These are phyloP conservation scores for Cucumis cinereus DNA, from an alignment of 306 rosid species.

Conservation along the genomic window DNA sequence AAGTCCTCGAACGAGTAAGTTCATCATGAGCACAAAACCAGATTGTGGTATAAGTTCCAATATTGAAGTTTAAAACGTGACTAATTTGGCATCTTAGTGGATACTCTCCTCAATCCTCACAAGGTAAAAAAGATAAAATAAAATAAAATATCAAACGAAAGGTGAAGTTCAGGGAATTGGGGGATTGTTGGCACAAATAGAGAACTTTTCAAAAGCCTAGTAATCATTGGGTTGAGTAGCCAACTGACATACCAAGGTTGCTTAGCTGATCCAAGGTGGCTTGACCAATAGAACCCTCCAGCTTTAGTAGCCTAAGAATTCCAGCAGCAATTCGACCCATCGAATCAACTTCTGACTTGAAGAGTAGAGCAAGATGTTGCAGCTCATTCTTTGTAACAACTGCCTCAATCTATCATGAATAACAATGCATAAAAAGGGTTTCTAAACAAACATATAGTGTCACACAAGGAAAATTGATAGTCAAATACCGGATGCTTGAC, in stretches of 20 bases:
- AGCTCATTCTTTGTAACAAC: conserved; percentile 83
- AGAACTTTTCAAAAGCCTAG: background rate
- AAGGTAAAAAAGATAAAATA: background rate
- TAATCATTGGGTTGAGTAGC: background rate
- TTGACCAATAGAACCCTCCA: conserved; percentile 82
- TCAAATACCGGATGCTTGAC: conserved; percentile 67
- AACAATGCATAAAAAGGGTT: conserved; percentile 13
- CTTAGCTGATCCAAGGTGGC: conserved; percentile 69
- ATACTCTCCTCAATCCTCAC: background rate
- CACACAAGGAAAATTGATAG: conserved; percentile 9
- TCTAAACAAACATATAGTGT: background rate
- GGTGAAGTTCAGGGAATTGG: background rate
- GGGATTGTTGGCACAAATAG: background rate
- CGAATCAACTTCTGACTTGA: conserved; percentile 95
- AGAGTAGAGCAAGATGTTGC: conserved; percentile 69
- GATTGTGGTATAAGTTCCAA: background rate
- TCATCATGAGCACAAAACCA: background rate
- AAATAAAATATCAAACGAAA: background rate
- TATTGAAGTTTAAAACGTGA: background rate
- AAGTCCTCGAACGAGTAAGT: background rate
- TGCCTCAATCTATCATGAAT: conserved; percentile 61
- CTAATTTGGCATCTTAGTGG: background rate
- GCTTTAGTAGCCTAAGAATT: conserved; percentile 64
- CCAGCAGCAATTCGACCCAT: conserved; percentile 84
- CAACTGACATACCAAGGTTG: conserved; percentile 56